Evolutionary conservation across 1,284 basidiomycete genomes (phyloP).

Genomic region (Moniliophthora roreri): DNA sequence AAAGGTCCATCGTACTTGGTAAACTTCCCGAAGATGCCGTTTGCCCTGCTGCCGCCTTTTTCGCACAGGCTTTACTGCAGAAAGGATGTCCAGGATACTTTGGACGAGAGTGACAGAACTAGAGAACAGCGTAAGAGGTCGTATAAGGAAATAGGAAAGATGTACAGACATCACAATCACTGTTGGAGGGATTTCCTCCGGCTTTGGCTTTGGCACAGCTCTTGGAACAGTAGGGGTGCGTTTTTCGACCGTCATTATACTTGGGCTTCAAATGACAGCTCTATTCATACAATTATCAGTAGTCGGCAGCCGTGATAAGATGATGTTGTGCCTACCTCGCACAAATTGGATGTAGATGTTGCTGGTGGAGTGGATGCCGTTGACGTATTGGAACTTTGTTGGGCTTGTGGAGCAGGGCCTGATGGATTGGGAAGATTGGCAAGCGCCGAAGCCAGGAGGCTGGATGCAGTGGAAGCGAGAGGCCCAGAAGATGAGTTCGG

Average conservation of each 20-base stretch:
- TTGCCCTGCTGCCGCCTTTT: constrained; percentile 29
- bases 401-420: not conserved
- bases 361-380: constrained; percentile 4
- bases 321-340: constrained; percentile 31
- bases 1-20: not conserved
- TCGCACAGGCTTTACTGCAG: constrained; percentile 59
- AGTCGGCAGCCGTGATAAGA: not conserved
- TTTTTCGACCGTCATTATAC: constrained; percentile 32
- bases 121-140: not conserved
- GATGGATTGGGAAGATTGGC: constrained; percentile 6
- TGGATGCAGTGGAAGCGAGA: not conserved
- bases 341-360: constrained; percentile 27
- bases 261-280: constrained; percentile 53
- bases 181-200: not conserved
- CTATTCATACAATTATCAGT: constrained; percentile 20
- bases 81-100: constrained; percentile 57
- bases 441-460: constrained; percentile 1
- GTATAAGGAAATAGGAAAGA: constrained; percentile 14
- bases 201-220: constrained; percentile 45
- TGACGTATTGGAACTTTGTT: not conserved
- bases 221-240: constrained; percentile 53
- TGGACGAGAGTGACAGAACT: constrained; percentile 47
- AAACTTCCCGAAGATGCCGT: constrained; percentile 12
- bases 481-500: constrained; percentile 21
- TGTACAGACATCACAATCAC: constrained; percentile 12